Percentiles rank a stretch among this genome's conserved stretches.
phyloP scores from a whole-genome alignment of 2,329 filamentous ascomycete species.

The Dothiorella sarmentorum region DNA sequence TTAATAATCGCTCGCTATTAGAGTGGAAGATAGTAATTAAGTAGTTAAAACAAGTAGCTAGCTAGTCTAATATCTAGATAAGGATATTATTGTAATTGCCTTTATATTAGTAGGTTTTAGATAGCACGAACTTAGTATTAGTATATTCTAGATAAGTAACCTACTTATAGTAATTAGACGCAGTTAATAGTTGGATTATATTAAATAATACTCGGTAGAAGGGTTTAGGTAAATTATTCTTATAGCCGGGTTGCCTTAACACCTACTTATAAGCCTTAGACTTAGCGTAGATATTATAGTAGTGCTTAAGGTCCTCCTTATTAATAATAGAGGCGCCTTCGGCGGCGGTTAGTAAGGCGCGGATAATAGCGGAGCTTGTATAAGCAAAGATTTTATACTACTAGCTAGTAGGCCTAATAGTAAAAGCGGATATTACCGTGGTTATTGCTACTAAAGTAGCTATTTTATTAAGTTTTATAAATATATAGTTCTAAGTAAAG shows the following conservation, averaged over 20 bases:
- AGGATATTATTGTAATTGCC: not conserved
- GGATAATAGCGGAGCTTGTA: not conserved
- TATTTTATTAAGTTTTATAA: not conserved
- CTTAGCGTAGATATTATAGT: not conserved
- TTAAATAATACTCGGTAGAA: not conserved
- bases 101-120: not conserved
- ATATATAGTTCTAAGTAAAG: not conserved
- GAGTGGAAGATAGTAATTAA: not conserved
- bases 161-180: not conserved
- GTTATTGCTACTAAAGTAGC: rapidly evolving
- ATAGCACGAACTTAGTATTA: not conserved
- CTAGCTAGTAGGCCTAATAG: not conserved
- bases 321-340: not conserved
- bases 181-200: not conserved
- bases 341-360: not conserved
- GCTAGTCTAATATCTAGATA: not conserved
- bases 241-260: not conserved
- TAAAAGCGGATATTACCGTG: not conserved
- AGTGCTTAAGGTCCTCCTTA: not conserved
- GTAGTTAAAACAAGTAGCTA: not conserved
- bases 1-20: not conserved
- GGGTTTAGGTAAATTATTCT: not conserved
- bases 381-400: not conserved
- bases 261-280: not conserved
- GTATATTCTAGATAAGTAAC: not conserved